Conservation (phyloP, 768 basidiomycete genomes). For the Tubosaeta sp. region DNA sequence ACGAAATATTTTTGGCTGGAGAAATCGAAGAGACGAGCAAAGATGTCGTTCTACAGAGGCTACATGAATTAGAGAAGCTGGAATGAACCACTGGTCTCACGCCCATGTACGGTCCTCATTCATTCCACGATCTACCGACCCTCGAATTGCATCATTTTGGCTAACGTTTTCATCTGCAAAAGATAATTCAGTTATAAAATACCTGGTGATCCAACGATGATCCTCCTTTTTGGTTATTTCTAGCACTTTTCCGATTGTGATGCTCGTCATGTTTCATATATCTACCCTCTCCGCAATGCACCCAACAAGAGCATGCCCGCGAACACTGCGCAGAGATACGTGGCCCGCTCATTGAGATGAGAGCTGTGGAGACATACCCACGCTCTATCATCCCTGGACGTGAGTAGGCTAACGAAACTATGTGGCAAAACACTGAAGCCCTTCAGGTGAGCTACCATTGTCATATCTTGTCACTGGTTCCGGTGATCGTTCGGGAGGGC, state of each 20-base stretch:
- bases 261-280: neutral
- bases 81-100: conserved; percentile 45
- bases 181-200: neutral
- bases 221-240: neutral
- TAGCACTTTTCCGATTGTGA: neutral
- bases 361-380: neutral
- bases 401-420: conserved; percentile 1
- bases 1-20: conserved; percentile 97
- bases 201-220: neutral
- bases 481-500: neutral
- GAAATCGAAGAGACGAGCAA: conserved; percentile 99
- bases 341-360: neutral
- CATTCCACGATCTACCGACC: conserved; percentile 5
- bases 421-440: neutral
- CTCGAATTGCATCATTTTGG: conserved; percentile 6
- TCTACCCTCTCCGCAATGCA: neutral
- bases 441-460: neutral
- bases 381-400: neutral
- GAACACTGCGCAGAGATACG: neutral
- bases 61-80: conserved; percentile 91
- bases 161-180: conserved; percentile 11
- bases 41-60: conserved; percentile 84
- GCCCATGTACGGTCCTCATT: conserved; percentile 6
- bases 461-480: neutral
- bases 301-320: neutral